Evolutionary conservation across 2,329 filamentous ascomycete genomes (phyloP), one percentile per base, ranked within the genome.

Genomic region (Parascedosporium putredinis): DNA sequence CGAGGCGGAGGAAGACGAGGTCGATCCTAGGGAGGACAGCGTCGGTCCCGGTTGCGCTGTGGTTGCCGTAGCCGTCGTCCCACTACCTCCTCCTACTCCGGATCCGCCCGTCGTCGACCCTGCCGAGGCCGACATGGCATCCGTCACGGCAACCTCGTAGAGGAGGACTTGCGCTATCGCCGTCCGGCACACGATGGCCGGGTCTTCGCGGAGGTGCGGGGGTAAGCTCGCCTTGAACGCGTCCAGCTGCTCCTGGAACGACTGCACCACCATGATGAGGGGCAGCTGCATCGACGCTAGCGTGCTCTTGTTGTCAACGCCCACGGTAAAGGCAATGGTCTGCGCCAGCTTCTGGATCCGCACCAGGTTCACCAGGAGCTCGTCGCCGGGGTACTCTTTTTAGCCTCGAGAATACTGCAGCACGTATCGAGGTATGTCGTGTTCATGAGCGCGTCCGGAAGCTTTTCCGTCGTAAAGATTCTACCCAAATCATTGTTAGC

Each of bases 301-400:
- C 46, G 50, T 54, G 24, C 31, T 49, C 54, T 48, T 57, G 53
- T 59, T 63, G 54, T 56, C 59, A 36, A 55, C 57, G 36, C 36
- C 36, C 54, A 74, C 63, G 1, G 67, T 66, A 24, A 67, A 56
- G 4, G 67, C 66, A 36, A 76, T 73, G 4, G 66, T 65, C 55
- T 76, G 73, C 1, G 69, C 62, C 1, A 76, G 61, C 55, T 72
- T 69, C 59, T 76, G 73, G 5, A 70, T 64, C 51, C 65, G 66
- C 53, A 75, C 66, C 3, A 77, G 64, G 50, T 69, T 63, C 9
- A 73, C 62, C 4, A 74, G 60, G 4, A 70, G 64, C 40, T 65
- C 59, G 47, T 77, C 74, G 0, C 67, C 68, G 0, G 67, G 63
- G 36, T 64, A 64, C 51, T 74, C 69, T 55, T 63, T 12, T 61